These are phyloP conservation scores for bread wheat (Triticum aestivum) DNA, from an alignment of 176 grass and related monocot genomes.

Conservation along the genomic window DNA sequence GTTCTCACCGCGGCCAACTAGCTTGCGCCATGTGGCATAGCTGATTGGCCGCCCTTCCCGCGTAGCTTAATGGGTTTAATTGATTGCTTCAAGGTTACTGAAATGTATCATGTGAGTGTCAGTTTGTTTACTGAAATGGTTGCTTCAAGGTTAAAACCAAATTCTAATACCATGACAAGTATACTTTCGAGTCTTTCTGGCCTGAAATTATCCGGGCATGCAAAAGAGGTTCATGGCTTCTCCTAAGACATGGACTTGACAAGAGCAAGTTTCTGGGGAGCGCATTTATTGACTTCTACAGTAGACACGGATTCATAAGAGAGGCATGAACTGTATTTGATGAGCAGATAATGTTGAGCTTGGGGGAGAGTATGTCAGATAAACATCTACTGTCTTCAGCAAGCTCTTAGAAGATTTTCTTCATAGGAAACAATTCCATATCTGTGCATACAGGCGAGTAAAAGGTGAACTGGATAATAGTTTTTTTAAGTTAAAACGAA, in stretches of 20 bases:
- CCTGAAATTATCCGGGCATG: slow-evolving; percentile 30
- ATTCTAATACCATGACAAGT: slow-evolving; percentile 41
- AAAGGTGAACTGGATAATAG: neutral
- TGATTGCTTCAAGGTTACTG: no score
- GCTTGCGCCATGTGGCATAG: no score
- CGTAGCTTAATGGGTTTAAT: no score
- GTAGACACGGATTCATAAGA: slow-evolving; percentile 32
- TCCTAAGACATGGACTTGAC: slow-evolving; percentile 43
- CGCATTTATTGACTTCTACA: slow-evolving; percentile 59
- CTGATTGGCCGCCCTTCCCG: no score
- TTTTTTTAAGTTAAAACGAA: no score
- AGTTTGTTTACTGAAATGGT: slow-evolving; percentile 50
- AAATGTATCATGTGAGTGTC: slow-evolving; percentile 10
- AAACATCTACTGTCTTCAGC: no score
- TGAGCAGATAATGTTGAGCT: no score
- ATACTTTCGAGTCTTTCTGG: slow-evolving; percentile 55
- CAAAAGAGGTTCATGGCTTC: slow-evolving; percentile 49
- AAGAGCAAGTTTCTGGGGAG: slow-evolving; percentile 48
- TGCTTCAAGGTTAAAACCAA: slow-evolving; percentile 41
- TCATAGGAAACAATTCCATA: neutral
- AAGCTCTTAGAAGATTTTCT: neutral
- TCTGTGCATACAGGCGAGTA: slow-evolving; percentile 6
- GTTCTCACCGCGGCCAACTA: no score
- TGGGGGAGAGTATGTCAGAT: no score
- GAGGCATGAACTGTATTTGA: slow-evolving; percentile 38